These are phyloP conservation scores for Boletus reticuloceps DNA, from an alignment of 768 basidiomycete species.

Conservation along the genomic window DNA sequence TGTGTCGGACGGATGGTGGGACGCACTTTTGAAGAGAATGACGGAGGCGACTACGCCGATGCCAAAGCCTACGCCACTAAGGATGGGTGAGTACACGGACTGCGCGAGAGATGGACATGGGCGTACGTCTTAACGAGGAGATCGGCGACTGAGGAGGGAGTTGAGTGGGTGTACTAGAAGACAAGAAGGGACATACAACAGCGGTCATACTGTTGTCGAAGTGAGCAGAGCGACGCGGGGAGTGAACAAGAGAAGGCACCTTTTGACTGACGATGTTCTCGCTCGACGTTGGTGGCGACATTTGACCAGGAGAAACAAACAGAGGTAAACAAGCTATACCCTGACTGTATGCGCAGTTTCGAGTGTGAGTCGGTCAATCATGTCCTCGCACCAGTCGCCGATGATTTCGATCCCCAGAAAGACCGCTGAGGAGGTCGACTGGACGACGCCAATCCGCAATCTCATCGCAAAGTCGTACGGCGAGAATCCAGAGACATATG, in stretches of 20 bases:
- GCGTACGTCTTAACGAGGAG: conserved; percentile 82
- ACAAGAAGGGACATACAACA: conserved; percentile 62
- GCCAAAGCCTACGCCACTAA: conserved; percentile 85
- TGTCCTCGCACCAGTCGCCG: conserved; percentile 81
- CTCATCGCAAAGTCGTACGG: conserved; percentile 91
- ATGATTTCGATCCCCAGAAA: conserved; percentile 93
- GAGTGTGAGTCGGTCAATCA: conserved; percentile 20
- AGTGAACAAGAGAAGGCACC: conserved; percentile 38
- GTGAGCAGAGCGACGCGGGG: not conserved
- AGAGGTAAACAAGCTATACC: conserved; percentile 13
- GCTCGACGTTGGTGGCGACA: conserved; percentile 73
- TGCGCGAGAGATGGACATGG: conserved; percentile 3
- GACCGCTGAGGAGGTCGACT: conserved; percentile 95
- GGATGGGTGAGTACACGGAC: conserved; percentile 6
- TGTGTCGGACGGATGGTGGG: not conserved
- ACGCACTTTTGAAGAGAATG: conserved; percentile 87
- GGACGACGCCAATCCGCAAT: conserved; percentile 82
- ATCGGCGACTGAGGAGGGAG: conserved; percentile 58
- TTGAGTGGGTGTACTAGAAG: not conserved
- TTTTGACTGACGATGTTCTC: conserved; percentile 91
- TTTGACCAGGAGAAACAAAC: conserved; percentile 27
- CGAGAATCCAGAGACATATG: conserved; percentile 87
- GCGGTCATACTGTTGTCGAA: conserved; percentile 66
- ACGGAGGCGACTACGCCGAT: conserved; percentile 87
- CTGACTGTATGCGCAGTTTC: not conserved